Base-by-base conservation (phyloP, 768 basidiomycete species). In the Hygrophoropsis aurantiaca region DNA sequence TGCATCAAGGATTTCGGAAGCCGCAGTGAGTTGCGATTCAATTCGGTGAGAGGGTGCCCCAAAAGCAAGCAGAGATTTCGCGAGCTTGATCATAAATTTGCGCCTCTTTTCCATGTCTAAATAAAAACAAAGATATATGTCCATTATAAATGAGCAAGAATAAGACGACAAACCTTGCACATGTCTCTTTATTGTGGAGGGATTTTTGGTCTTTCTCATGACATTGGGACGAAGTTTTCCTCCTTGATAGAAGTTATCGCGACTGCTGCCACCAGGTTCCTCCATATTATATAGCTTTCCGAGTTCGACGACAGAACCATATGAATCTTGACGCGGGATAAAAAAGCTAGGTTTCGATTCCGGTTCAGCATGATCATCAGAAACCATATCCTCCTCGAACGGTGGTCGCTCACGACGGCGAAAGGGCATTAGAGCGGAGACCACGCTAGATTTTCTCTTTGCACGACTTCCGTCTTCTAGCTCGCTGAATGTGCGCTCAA, bases 31-130 rank as follows among this genome's bases (percentile, higher is more conserved):
- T 62, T 94, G 93, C 1, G 90, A 84, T 68, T 95, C 92, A 52
- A 94, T 86, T 16, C 94, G 79, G 65, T 97, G 94, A 18, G 91
- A 92, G 2, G 93, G 93, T n/a, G 93, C 89, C 16, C 94, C 94
- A 62, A 90, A 94, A n/a, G 84, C 77, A 62, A 97, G 80, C 48
- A 97, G 77, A 10, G 90, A 89, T 61, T 90, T 87, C 2, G 91
- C 90, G 20, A 97, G 78, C 60, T 85, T 85, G 56, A 94, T 71
- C 41, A 97, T 75, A 70, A 97, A 97, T 44, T 85, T 82, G 47
- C 77, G 74, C 42, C 81, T 74, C 38, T 67, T 71, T 24, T 69
- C 63, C 7, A 76, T 60, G 43, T 77, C 81, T 81, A 47, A 13
- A 26, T 5, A 37, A 13, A 6, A 30, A 30, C 46, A 25, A 38